These are phyloP conservation scores for Lachancea fermentati DNA, from an alignment of 805 yeast species.

Conservation along the genomic window DNA sequence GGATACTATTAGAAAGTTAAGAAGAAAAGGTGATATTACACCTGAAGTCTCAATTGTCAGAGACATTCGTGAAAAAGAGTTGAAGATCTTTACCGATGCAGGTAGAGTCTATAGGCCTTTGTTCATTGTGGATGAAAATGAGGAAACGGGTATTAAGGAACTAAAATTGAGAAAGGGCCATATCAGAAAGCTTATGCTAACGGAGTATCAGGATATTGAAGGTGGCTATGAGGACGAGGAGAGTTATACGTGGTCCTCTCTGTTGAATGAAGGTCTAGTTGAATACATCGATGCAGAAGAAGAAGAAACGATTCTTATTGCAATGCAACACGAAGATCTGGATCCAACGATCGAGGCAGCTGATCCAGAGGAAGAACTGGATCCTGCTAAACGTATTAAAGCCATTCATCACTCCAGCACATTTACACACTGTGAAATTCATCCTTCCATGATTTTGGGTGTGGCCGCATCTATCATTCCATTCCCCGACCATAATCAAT, in stretches of 20 bases:
- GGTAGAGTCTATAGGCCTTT: constrained; percentile 97
- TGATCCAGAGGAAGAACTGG: constrained; percentile 39
- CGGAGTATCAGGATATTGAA: constrained; percentile 70
- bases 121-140: constrained; percentile 74
- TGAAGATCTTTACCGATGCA: constrained; percentile 97
- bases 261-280: constrained; percentile 79
- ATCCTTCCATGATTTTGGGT: constrained; percentile 96
- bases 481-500: constrained; percentile 98
- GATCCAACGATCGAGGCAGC: constrained; percentile 54
- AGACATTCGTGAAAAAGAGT: constrained; percentile 85
- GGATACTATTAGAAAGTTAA: constrained; percentile 63
- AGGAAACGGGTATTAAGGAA: constrained; percentile 61
- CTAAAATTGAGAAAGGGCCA: constrained; percentile 82
- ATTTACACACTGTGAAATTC: constrained; percentile 94
- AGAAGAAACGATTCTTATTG: constrained; percentile 90
- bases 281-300: constrained; percentile 98
- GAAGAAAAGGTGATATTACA: constrained; percentile 81
- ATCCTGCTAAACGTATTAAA: constrained; percentile 75
- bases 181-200: constrained; percentile 66
- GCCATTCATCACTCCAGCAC: constrained; percentile 67
- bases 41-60: constrained; percentile 88
- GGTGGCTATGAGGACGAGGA: constrained; percentile 49
- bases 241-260: constrained; percentile 75
- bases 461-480: constrained; percentile 99
- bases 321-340: constrained; percentile 72